Conservation (phyloP, 2,329 filamentous ascomycete species). For the Pestalotiopsis sp. region DNA sequence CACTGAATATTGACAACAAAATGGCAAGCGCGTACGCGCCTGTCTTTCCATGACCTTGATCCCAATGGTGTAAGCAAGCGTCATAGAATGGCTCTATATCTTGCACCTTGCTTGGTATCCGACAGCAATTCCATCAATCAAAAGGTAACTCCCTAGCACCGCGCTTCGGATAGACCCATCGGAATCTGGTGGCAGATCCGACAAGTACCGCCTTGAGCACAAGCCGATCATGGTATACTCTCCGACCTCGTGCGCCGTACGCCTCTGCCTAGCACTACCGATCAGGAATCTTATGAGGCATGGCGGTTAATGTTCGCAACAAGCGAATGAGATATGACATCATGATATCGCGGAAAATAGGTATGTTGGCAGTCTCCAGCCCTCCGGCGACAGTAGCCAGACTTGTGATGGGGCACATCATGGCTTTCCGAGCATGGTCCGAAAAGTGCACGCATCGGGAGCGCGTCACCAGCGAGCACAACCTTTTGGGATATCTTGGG, state of each 20-base stretch:
- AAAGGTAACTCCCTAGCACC: neutral
- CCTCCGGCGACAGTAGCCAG: no score
- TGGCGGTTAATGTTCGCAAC: neutral
- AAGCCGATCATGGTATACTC: slow-evolving; percentile 1
- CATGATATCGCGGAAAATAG: neutral
- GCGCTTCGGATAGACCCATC: slow-evolving; percentile 2
- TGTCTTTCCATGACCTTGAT: no score
- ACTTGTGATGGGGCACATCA: no score
- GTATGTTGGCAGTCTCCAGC: no score
- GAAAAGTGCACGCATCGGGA: no score
- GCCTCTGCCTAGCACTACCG: neutral
- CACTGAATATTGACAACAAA: neutral
- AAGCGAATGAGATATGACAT: neutral
- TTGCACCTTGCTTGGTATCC: neutral
- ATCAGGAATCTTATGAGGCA: neutral
- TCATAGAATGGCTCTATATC: neutral
- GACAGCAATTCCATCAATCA: no score
- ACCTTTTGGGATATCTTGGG: no score
- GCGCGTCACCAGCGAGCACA: no score
- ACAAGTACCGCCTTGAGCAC: neutral
- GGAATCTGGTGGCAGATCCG: slow-evolving; percentile 1
- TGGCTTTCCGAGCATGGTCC: no score
- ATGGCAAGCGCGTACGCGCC: no score
- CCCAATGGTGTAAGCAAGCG: neutral
- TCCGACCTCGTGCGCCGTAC: neutral